phyloP scores from a whole-genome alignment of 345 rosid genomes.

The Populus nigra region DNA sequence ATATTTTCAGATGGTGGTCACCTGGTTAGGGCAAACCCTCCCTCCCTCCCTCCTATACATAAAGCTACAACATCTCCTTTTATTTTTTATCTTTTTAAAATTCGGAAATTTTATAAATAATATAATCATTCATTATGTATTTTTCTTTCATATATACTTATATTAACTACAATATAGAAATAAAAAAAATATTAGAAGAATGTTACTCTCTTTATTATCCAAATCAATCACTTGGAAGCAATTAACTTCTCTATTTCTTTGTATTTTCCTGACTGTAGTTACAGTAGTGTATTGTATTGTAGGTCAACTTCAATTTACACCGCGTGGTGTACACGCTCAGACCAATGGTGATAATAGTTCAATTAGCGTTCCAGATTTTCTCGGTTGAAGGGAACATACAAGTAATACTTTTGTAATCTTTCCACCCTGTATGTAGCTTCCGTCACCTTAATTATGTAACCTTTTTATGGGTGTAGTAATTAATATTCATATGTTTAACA shows the following conservation, averaged over 20 bases:
- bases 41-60: background rate
- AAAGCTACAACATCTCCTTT: background rate
- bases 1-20: conserved; percentile 14
- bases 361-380: conserved; percentile 12
- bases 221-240: background rate
- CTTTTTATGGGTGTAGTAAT: no score
- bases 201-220: no score
- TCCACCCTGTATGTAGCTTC: background rate
- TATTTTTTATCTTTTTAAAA: background rate
- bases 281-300: background rate
- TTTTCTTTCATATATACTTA: no score
- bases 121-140: background rate
- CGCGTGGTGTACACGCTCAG: conserved; percentile 37
- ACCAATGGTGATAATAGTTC: conserved; percentile 15
- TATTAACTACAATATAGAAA: no score
- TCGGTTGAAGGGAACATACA: conserved; percentile 1
- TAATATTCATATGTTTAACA: no score
- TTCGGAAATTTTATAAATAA: background rate
- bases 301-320: conserved; percentile 8
- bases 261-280: background rate
- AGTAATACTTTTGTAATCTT: background rate
- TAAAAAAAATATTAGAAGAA: no score
- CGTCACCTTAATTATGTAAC: background rate
- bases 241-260: no score
- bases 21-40: background rate